Percentiles rank a stretch among this genome's conserved stretches.
Conservation (phyloP, 768 basidiomycete genomes). For the Thelephora ganbajun region DNA sequence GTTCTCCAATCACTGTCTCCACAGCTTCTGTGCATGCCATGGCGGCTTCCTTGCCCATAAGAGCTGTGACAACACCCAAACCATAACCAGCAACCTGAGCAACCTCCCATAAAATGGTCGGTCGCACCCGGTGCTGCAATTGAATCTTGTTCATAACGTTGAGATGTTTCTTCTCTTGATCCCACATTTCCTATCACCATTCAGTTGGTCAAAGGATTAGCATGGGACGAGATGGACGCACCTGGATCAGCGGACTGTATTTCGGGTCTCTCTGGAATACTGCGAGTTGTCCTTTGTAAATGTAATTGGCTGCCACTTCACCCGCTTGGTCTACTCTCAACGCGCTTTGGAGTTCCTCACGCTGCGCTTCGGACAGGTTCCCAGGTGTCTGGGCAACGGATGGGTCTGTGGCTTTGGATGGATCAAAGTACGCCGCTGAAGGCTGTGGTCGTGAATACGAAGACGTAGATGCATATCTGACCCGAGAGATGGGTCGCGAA, state of each 20-base stretch:
- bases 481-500: too few species aligned
- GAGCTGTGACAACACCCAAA: constrained; percentile 70
- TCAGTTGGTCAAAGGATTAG: background rate
- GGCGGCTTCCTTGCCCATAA: constrained; percentile 85
- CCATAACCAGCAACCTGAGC: constrained; percentile 84
- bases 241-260: constrained; percentile 61
- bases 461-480: background rate
- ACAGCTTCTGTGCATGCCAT: constrained; percentile 99
- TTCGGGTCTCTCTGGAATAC: constrained; percentile 48
- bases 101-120: constrained; percentile 70
- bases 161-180: constrained; percentile 88
- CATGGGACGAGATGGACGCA: constrained; percentile 18
- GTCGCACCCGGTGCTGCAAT: constrained; percentile 69
- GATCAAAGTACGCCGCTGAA: constrained; percentile 37
- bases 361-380: constrained; percentile 34
- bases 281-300: constrained; percentile 79
- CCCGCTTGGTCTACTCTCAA: constrained; percentile 92
- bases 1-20: constrained; percentile 95
- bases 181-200: constrained; percentile 82
- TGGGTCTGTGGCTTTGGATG: constrained; percentile 19
- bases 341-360: constrained; percentile 42
- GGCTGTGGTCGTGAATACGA: constrained; percentile 11
- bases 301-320: constrained; percentile 92
- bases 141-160: constrained; percentile 76
- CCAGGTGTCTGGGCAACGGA: constrained; percentile 42